phyloP scores from a whole-genome alignment of 2,329 filamentous ascomycete species.

The Hypoxylon sp. region DNA sequence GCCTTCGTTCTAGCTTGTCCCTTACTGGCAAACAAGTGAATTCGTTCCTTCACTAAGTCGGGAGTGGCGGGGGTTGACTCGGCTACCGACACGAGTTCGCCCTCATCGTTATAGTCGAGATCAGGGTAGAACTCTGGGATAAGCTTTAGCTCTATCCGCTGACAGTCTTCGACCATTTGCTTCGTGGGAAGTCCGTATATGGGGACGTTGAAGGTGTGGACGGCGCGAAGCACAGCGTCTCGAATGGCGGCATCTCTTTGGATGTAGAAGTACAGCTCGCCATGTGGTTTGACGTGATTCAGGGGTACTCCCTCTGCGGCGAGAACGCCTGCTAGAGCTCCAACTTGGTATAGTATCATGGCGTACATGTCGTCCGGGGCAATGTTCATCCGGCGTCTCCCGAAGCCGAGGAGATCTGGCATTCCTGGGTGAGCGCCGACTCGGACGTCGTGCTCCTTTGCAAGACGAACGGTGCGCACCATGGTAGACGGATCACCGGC shows the following conservation, averaged over 20 bases:
- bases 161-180: slow-evolving; percentile 46
- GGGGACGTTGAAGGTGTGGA: slow-evolving; percentile 49
- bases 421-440: slow-evolving; percentile 75
- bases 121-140: slow-evolving; percentile 46
- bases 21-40: slow-evolving; percentile 33
- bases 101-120: slow-evolving; percentile 45
- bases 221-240: slow-evolving; percentile 51
- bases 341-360: slow-evolving; percentile 73
- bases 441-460: slow-evolving; percentile 69
- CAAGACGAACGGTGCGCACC: slow-evolving; percentile 70
- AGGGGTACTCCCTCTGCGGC: slow-evolving; percentile 68
- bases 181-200: slow-evolving; percentile 50
- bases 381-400: slow-evolving; percentile 73
- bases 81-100: slow-evolving; percentile 43
- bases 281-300: slow-evolving; percentile 75
- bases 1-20: slow-evolving; percentile 42
- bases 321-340: slow-evolving; percentile 72
- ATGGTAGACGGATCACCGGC: slow-evolving; percentile 76
- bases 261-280: slow-evolving; percentile 66
- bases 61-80: slow-evolving; percentile 42
- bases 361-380: slow-evolving; percentile 69
- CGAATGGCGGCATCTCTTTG: slow-evolving; percentile 50
- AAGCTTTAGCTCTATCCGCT: slow-evolving; percentile 44
- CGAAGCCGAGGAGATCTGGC: slow-evolving; percentile 76
- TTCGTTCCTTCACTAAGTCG: slow-evolving; percentile 43